phyloP scores from a whole-genome alignment of 148 eudicot genomes.

The Salicornia ramosissima region DNA sequence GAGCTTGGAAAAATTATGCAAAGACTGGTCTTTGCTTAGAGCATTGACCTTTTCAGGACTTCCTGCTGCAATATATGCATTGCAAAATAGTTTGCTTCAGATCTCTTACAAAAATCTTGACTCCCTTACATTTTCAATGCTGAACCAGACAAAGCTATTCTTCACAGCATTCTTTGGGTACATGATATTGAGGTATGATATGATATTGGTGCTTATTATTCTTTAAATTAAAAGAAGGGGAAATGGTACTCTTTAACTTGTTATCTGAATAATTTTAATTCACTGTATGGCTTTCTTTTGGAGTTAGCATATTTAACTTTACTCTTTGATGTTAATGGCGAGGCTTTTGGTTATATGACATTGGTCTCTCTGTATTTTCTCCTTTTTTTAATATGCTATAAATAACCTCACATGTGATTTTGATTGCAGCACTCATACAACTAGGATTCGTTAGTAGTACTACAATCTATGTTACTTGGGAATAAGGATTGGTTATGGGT shows the following conservation, averaged over 20 bases:
- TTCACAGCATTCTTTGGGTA: conserved; percentile 89
- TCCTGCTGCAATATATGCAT: conserved; percentile 94
- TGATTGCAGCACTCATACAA: too few relatives aligned
- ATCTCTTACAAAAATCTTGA: conserved; percentile 93
- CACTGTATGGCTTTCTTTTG: background rate
- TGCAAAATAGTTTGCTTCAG: conserved; percentile 93
- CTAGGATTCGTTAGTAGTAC: too few relatives aligned
- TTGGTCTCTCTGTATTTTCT: background rate
- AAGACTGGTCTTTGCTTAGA: conserved; percentile 80
- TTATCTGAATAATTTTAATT: background rate
- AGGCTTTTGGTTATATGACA: background rate
- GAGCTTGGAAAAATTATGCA: conserved; percentile 51
- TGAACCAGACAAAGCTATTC: conserved; percentile 90
- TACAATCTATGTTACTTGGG: background rate
- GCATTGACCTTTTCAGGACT: conserved; percentile 84
- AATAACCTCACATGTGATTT: too few relatives aligned
- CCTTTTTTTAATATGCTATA: background rate
- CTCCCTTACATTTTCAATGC: conserved; percentile 89
- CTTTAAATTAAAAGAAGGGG: background rate
- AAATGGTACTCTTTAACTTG: background rate
- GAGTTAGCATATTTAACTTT: background rate
- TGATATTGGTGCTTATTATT: background rate
- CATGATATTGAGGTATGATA: conserved; percentile 66
- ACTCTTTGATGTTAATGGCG: too few relatives aligned
- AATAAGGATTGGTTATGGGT: too few relatives aligned